Base-by-base conservation (phyloP, 805 yeast genomes). In the Ogataea angusta region DNA sequence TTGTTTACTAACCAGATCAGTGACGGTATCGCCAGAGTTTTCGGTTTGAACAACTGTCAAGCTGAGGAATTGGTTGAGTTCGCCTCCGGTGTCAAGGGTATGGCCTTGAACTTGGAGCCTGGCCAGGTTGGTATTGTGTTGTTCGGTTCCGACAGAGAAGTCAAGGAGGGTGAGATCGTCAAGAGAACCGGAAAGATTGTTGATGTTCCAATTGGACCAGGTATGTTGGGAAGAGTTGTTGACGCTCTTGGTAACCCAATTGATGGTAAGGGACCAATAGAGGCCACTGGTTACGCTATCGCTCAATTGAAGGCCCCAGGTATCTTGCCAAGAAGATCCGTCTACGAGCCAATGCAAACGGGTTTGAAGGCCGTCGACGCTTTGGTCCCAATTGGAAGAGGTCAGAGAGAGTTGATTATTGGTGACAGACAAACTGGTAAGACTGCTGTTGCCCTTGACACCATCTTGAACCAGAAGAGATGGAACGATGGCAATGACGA, bases 351-450 rank as follows among this genome's bases (percentile, higher is more conserved):
- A 70, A 93, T 93, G 85, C 99, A 93, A 80, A 91, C 99, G 64
- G 99, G 99, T 84, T 84, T 93, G 68, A 93, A 93, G 80, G 83
- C 97, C 52, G 96, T 93, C 61, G 99, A 93, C 70, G 91, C 99
- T 68, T 83, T 93, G 65, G 99, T 93, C 73, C 99, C 99, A 73
- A 74, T 93, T 63, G 99, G 99, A 70, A 93, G 99, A 85, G 99
- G 99, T 73, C 99, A 93, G 79, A 93, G 99, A 87, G 99, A 93
- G 81, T 79, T 93, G 85, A 91, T 91, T 66, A 91, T 91, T 69
- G 99, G 99, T 84, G 99, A 91, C 75, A 91, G 99, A 82, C 99
- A 93, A 80, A 93, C 99, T 66, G 99, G 99, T 85, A 93, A 93
- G 82, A 93, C 99, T 68, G 96, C 98, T 55, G 96, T 93, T 63